These are phyloP conservation scores for Brassica rapa DNA, from an alignment of 345 rosid genomes.

Conservation along the genomic window DNA sequence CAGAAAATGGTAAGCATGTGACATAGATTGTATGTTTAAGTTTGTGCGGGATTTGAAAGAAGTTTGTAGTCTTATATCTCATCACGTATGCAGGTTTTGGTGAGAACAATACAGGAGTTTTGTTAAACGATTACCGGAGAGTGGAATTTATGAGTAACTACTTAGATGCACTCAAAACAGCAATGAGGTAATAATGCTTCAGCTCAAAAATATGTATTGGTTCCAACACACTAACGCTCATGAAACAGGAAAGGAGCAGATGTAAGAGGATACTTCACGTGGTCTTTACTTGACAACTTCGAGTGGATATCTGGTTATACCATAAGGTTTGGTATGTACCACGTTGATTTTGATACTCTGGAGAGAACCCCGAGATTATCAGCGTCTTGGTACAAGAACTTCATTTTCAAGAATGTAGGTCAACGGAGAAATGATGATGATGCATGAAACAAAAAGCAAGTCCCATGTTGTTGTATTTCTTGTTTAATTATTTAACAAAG, in stretches of 20 bases:
- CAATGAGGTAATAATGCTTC: slow-evolving; percentile 50
- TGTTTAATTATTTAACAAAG: not conserved
- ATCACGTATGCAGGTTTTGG: slow-evolving; percentile 50
- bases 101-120: slow-evolving; percentile 35
- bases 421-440: slow-evolving; percentile 13
- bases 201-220: not conserved
- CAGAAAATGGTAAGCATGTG: slow-evolving; percentile 56
- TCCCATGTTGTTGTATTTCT: not conserved
- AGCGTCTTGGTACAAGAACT: slow-evolving; percentile 62
- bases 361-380: slow-evolving; percentile 63
- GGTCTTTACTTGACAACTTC: slow-evolving; percentile 83
- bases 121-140: slow-evolving; percentile 52
- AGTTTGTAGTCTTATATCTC: not conserved
- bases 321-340: slow-evolving; percentile 58
- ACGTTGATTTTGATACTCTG: slow-evolving; percentile 55
- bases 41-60: not conserved
- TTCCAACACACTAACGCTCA: not conserved
- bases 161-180: slow-evolving; percentile 48
- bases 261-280: slow-evolving; percentile 67
- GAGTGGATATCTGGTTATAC: slow-evolving; percentile 71
- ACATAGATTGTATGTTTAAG: not conserved
- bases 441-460: slow-evolving; percentile 1
- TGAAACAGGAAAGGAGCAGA: slow-evolving; percentile 68
- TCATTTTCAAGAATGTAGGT: slow-evolving; percentile 43
- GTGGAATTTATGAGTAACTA: slow-evolving; percentile 55